These are phyloP conservation scores for Gliomastix tumulicola DNA, from an alignment of 2,329 filamentous ascomycete genomes.

Conservation along the genomic window DNA sequence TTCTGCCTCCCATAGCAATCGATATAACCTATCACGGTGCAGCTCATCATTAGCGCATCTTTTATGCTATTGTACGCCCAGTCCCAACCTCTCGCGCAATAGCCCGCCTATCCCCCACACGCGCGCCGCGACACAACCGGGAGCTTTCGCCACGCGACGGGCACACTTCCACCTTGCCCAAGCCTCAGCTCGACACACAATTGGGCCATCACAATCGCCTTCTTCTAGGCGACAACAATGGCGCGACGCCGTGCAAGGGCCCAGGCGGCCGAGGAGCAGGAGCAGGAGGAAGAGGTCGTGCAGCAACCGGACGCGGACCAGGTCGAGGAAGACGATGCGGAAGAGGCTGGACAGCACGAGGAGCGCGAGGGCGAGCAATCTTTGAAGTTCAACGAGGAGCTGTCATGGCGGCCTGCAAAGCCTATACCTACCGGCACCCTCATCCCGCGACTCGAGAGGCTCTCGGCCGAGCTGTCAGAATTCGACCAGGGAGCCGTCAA, in stretches of 20 bases:
- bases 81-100: too few relatives aligned
- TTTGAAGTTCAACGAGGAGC: conserved; percentile 75
- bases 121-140: too few relatives aligned
- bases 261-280: conserved; percentile 6
- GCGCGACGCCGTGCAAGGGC: not conserved
- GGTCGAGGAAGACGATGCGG: conserved; percentile 3
- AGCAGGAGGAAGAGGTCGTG: conserved; percentile 9
- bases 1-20: too few relatives aligned
- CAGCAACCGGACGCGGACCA: conserved; percentile 8
- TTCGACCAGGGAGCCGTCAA: conserved; percentile 85
- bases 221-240: too few relatives aligned
- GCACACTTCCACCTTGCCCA: too few relatives aligned
- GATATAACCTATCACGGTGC: too few relatives aligned
- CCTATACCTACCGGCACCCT: conserved; percentile 80
- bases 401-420: conserved; percentile 89
- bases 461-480: conserved; percentile 75
- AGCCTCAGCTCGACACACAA: too few relatives aligned
- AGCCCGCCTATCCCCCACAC: too few relatives aligned
- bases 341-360: conserved; percentile 5
- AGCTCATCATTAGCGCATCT: too few relatives aligned
- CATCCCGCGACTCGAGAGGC: conserved; percentile 69
- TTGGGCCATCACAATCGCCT: too few relatives aligned
- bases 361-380: conserved; percentile 13
- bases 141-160: too few relatives aligned
- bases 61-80: too few relatives aligned